Conservation (phyloP, 192 early-diverging fungal species). For the Globomyces pollinis-pini region DNA sequence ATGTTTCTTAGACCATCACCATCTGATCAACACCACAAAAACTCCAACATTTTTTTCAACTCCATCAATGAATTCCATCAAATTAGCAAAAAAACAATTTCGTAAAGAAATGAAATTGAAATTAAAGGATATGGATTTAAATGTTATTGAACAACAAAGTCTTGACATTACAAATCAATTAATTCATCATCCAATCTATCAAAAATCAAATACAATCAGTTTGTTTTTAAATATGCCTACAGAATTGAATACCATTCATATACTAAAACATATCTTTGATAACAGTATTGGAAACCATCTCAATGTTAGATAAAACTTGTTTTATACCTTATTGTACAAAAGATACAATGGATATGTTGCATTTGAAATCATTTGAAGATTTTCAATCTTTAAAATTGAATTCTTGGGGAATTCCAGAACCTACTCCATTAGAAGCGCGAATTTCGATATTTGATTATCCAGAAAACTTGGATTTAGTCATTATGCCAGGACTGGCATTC, state of each 20-base stretch:
- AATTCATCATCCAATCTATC: background rate
- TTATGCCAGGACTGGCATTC: slow-evolving; percentile 23
- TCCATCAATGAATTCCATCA: too few relatives aligned
- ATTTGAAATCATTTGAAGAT: background rate
- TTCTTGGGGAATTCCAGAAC: slow-evolving; percentile 9
- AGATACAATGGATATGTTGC: slow-evolving; percentile 9
- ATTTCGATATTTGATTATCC: background rate
- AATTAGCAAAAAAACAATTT: slow-evolving; percentile 2
- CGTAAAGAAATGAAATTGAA: background rate
- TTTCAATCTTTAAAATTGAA: background rate
- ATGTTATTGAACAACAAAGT: background rate
- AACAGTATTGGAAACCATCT: too few relatives aligned
- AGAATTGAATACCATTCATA: background rate
- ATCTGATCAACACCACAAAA: too few relatives aligned
- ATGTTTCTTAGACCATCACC: too few relatives aligned
- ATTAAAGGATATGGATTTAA: background rate
- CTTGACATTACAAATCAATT: background rate
- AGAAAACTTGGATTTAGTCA: slow-evolving; percentile 12
- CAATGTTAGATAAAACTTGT: slow-evolving; percentile 1
- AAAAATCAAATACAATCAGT: background rate
- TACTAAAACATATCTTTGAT: background rate
- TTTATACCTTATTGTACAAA: slow-evolving; percentile 4
- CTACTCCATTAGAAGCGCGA: background rate
- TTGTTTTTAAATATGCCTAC: background rate
- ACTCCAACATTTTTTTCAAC: too few relatives aligned